These are phyloP conservation scores for Mortierella sp. DNA, from an alignment of 371 early-diverging fungal genomes.

Conservation along the genomic window DNA sequence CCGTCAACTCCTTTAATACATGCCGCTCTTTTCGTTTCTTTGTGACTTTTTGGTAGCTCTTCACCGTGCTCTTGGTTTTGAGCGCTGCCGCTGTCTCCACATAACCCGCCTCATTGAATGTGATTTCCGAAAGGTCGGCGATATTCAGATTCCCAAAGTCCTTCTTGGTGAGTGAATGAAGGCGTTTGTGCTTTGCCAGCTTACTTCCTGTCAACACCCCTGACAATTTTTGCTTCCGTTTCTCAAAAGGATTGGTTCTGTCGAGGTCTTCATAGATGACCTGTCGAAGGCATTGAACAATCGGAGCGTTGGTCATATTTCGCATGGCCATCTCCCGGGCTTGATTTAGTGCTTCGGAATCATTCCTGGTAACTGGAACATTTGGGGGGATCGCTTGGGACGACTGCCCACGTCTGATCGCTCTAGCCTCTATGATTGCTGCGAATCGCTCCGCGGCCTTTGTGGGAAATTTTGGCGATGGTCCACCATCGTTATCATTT, in stretches of 20 bases:
- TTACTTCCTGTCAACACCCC: slow-evolving; percentile 18
- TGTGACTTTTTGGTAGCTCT: slow-evolving; percentile 18
- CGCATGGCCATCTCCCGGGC: slow-evolving; percentile 27
- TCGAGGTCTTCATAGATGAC: slow-evolving; percentile 32
- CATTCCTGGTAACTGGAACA: slow-evolving; percentile 11
- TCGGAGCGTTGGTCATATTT: slow-evolving; percentile 36
- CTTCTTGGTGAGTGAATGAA: slow-evolving; percentile 14
- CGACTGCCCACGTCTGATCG: neutral
- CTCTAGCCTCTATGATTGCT: slow-evolving; percentile 26
- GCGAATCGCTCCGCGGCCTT: slow-evolving; percentile 37
- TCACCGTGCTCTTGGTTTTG: slow-evolving; percentile 1
- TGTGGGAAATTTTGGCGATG: slow-evolving; percentile 7
- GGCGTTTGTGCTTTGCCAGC: slow-evolving; percentile 12
- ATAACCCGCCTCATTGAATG: slow-evolving; percentile 47
- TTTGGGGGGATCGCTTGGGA: neutral
- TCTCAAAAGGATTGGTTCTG: slow-evolving; percentile 19
- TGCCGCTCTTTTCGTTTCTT: slow-evolving; percentile 21
- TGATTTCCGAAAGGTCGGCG: slow-evolving; percentile 8
- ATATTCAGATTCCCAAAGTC: slow-evolving; percentile 12
- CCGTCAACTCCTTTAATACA: slow-evolving; percentile 26
- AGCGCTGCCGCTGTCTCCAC: slow-evolving; percentile 27
- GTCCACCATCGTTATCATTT: neutral
- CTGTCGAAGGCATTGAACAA: slow-evolving; percentile 34
- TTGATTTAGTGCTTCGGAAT: slow-evolving; percentile 11
- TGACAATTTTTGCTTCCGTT: slow-evolving; percentile 13